Conservation (phyloP, 371 early-diverging fungal genomes). For the Rhizopus delemar region DNA sequence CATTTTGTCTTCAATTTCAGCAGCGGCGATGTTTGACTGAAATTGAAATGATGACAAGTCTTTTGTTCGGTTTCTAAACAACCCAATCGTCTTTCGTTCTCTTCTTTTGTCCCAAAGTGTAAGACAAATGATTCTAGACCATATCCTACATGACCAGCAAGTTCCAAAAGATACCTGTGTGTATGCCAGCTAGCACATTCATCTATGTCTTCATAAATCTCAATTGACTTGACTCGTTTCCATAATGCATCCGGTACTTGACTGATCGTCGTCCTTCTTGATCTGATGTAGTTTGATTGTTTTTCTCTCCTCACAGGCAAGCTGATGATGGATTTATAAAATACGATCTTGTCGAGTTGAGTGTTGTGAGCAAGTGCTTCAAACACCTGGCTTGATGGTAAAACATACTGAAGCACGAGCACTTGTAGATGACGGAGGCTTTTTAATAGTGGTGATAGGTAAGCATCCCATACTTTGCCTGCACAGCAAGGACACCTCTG, state of each 20-base stretch:
- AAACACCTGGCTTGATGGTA: constrained; percentile 24
- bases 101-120: constrained; percentile 23
- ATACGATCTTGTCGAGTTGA: constrained; percentile 2
- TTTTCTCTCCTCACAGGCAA: not conserved
- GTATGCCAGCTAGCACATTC: constrained; percentile 12
- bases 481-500: constrained; percentile 35
- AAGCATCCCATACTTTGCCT: constrained; percentile 28
- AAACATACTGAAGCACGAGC: constrained; percentile 21
- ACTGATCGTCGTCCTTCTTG: constrained; percentile 10
- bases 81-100: constrained; percentile 3
- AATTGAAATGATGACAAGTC: not conserved
- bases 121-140: constrained; percentile 15
- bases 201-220: constrained; percentile 26
- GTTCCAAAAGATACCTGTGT: constrained; percentile 13
- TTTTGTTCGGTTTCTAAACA: no score
- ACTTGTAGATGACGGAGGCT: constrained; percentile 10
- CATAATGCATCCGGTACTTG: constrained; percentile 16
- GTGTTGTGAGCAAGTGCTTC: constrained; percentile 4
- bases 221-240: constrained; percentile 16
- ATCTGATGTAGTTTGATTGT: not conserved
- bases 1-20: constrained; percentile 13
- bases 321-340: constrained; percentile 12
- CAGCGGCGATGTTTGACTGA: constrained; percentile 7
- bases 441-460: constrained; percentile 12
- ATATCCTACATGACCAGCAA: constrained; percentile 9